Percentiles rank a stretch among this genome's conserved stretches.
Conservation (phyloP, 495 filamentous ascomycete species). For the Trichocladium uniseriatum region DNA sequence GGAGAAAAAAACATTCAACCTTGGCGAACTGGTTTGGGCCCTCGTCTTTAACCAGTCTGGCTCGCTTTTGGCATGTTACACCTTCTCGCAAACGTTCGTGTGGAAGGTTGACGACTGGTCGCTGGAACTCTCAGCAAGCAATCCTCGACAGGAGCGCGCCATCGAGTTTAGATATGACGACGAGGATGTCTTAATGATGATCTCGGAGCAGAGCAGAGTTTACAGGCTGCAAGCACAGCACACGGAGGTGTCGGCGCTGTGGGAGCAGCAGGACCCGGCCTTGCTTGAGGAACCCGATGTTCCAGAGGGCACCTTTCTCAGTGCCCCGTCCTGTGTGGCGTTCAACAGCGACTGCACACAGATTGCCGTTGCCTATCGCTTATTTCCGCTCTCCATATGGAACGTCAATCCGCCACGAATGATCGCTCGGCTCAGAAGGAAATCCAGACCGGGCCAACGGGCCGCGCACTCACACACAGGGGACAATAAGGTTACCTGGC, state of each 20-base stretch:
- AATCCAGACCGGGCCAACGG: no score
- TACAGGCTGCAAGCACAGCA: not conserved
- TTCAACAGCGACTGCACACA: conserved; percentile 5
- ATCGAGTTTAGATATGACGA: conserved; percentile 2
- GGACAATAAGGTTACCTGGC: no score
- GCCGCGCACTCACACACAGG: no score
- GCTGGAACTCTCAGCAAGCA: not conserved
- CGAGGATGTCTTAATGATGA: not conserved
- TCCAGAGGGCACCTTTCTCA: not conserved
- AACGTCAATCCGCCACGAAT: not conserved
- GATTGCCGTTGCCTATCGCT: conserved; percentile 1
- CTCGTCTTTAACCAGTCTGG: conserved; percentile 2
- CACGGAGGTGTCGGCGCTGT: not conserved
- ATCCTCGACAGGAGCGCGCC: not conserved
- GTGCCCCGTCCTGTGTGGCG: not conserved
- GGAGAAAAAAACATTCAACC: not conserved
- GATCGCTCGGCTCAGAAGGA: conserved; percentile 1
- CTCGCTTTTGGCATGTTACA: conserved; percentile 1
- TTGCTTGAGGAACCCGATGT: conserved; percentile 1
- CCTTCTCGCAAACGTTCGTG: not conserved
- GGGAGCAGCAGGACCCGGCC: not conserved
- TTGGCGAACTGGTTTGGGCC: not conserved
- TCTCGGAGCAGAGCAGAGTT: not conserved
- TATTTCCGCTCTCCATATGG: conserved; percentile 4
- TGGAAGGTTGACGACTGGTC: conserved; percentile 8